Conservation (phyloP, 2,329 filamentous ascomycete species). For the Aspergillus brasiliensis region DNA sequence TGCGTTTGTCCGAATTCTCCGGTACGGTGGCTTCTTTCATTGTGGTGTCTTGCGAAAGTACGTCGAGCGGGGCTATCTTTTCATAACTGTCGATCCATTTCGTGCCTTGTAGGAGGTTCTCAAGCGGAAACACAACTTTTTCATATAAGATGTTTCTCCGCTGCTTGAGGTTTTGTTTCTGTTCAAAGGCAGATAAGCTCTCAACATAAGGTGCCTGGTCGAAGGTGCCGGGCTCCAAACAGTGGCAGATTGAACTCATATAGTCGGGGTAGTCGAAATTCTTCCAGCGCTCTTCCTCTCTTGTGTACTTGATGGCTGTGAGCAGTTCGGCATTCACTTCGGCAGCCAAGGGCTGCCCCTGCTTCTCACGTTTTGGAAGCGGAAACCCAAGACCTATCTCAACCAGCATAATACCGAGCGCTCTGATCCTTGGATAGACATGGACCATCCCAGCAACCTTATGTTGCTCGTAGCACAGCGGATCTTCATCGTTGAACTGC, state of each 20-base stretch:
- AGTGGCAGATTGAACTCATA: not conserved
- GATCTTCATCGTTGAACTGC: not conserved
- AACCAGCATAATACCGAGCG: slow-evolving; percentile 4
- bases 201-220: not conserved
- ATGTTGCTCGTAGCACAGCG: not conserved
- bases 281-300: not conserved
- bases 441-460: not conserved
- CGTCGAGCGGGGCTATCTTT: not conserved
- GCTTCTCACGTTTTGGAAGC: not conserved
- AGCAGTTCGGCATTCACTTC: not conserved
- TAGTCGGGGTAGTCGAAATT: not conserved
- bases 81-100: slow-evolving; percentile 4
- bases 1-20: not conserved
- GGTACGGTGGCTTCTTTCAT: not conserved
- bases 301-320: not conserved
- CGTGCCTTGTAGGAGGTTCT: slow-evolving; percentile 1
- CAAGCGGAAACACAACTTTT: slow-evolving; percentile 3
- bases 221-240: not conserved
- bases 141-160: not conserved
- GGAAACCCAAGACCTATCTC: not conserved
- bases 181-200: not conserved
- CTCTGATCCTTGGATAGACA: slow-evolving; percentile 1
- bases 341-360: not conserved
- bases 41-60: too few relatives aligned
- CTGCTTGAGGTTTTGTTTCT: not conserved